Base-by-base conservation (phyloP, 2,329 filamentous ascomycete species). In the Setomelanomma holmii region DNA sequence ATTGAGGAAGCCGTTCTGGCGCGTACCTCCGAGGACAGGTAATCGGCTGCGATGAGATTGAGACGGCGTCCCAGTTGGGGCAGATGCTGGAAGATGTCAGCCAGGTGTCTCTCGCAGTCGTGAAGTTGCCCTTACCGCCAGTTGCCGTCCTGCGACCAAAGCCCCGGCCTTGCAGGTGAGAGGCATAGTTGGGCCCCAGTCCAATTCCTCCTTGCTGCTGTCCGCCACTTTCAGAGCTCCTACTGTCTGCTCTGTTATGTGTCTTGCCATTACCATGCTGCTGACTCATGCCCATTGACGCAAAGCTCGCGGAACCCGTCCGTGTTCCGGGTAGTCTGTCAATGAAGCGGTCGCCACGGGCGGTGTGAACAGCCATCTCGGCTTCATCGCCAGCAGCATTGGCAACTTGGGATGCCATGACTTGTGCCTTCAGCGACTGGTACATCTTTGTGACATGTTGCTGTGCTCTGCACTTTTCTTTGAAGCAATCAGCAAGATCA, bases 381-480 rank as follows among this genome's bases (percentile, higher is more conserved):
- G 67, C 74, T 47, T 75, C 71, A 43, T 85, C 78, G 2, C 81
- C 82, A 17, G 83, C 84, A 5, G 84, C 83, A 16, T 75, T 75
- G 48, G 83, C 80, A 51, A 86, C 80, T 11, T 83, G 79, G 2
- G 80, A 79, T 24, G 76, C 75, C 74, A 84, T 80, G 10, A 83
- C 78, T 52, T 82, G 80, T 22, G 79, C 77, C 64, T 86, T 87
- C 35, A 86, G 72, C 11, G 79, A 66, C 40, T 83, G 80, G 61
- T 86, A 87, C 19, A 83, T 74, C 55, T 82, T 82, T 43, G 91
- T 89, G 2, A 86, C 83, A 54, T 91, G 87, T 4, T 86, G 75
- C 3, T 90, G 81, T 51, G 87, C 89, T 40, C 84, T 86, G 60
- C 78, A 86, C 70, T 93, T 95, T 19, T 92, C 88, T 49, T 83